These are phyloP conservation scores for Fusarium azukiicola DNA, from an alignment of 2,329 filamentous ascomycete genomes.

Conservation along the genomic window DNA sequence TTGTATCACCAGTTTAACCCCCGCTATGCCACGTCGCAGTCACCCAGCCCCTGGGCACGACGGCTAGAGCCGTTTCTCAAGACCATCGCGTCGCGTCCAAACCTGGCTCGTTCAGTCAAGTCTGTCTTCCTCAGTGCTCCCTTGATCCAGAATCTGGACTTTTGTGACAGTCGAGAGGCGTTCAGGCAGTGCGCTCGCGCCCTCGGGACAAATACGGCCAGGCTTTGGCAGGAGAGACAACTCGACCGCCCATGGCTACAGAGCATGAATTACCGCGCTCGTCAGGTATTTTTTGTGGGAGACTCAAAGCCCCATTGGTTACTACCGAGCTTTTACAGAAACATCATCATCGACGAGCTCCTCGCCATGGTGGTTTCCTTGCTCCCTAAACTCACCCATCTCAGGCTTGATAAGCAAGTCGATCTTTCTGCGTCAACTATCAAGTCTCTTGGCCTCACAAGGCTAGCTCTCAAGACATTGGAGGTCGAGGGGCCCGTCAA, in stretches of 20 bases:
- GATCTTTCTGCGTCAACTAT: slow-evolving; percentile 14
- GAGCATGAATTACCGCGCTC: not conserved
- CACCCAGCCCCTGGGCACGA: not conserved
- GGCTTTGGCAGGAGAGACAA: not conserved
- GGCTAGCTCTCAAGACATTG: slow-evolving; percentile 18
- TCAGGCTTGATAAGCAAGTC: slow-evolving; percentile 8
- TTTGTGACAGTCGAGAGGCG: not conserved
- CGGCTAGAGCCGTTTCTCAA: slow-evolving; percentile 27
- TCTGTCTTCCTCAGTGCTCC: not conserved
- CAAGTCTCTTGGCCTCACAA: slow-evolving; percentile 11
- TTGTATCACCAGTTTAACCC: slow-evolving; percentile 22
- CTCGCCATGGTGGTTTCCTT: slow-evolving; percentile 25
- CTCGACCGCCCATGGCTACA: not conserved
- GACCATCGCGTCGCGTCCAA: slow-evolving; percentile 22
- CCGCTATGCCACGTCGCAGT: not conserved
- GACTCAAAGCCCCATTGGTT: not conserved
- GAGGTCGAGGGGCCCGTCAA: slow-evolving; percentile 13
- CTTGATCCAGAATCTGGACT: not conserved
- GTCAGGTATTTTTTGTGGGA: slow-evolving; percentile 17
- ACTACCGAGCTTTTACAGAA: not conserved
- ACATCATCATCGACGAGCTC: not conserved
- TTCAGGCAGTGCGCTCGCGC: slow-evolving; percentile 2
- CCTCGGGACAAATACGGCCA: not conserved
- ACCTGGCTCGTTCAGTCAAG: slow-evolving; percentile 24
- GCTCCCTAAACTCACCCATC: slow-evolving; percentile 19